A percentile compares a stretch with the other conserved stretches of the same genome.
phyloP scores from a whole-genome alignment of 2,329 filamentous ascomycete genomes.

The Penicillium sp. region DNA sequence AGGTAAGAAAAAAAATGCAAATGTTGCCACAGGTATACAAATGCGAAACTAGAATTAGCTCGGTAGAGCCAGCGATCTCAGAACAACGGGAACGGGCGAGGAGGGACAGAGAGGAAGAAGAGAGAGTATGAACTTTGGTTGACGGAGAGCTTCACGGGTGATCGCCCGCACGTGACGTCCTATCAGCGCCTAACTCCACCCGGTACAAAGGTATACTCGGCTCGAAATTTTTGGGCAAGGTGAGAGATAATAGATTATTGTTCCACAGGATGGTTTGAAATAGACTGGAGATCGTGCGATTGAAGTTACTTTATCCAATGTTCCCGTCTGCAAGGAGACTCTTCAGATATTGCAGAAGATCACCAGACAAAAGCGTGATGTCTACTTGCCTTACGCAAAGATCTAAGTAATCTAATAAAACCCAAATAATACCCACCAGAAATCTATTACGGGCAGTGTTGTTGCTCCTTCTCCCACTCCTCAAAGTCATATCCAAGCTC shows the following conservation, averaged over 20 bases:
- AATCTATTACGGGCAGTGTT: constrained; percentile 9
- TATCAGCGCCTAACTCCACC: constrained; percentile 28
- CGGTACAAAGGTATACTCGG: not conserved
- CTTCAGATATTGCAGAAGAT: not conserved
- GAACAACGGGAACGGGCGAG: not conserved
- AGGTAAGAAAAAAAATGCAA: not conserved
- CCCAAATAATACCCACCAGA: not conserved
- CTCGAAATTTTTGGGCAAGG: no score
- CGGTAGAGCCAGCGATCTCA: not conserved
- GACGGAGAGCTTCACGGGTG: constrained; percentile 31
- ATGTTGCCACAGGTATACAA: not conserved
- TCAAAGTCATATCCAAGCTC: constrained; percentile 74
- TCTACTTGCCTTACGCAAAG: not conserved
- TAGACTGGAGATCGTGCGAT: not conserved
- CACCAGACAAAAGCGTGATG: not conserved
- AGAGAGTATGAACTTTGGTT: constrained; percentile 22
- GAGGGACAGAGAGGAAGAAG: constrained; percentile 16
- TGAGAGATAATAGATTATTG: not conserved
- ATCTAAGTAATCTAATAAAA: not conserved
- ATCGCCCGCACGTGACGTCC: constrained; percentile 37
- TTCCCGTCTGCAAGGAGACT: not conserved
- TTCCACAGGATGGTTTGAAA: not conserved
- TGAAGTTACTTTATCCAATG: not conserved
- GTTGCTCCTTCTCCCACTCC: constrained; percentile 34
- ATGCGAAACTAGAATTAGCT: not conserved